Evolutionary conservation across 495 filamentous ascomycete genomes (phyloP), one percentile per base, ranked within the genome.

Genomic region (Evansstolkia leycettana): DNA sequence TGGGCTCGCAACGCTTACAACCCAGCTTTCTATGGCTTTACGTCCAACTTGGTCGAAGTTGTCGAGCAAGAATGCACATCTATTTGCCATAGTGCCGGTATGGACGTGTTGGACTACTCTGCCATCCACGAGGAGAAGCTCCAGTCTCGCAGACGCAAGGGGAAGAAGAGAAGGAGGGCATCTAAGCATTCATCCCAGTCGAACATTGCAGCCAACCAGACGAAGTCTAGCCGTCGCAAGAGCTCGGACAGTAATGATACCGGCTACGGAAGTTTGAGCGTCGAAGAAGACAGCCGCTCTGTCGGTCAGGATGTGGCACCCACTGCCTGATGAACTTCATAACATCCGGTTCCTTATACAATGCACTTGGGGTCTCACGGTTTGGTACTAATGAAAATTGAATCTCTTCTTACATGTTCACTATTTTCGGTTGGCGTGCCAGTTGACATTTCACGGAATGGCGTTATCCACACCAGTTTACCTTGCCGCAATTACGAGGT

Each of bases 61-160:
- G 54, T 67, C 15, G 62, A 65, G 17, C 52, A 55, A 3, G 60
- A 62, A 28, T 67, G 64, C 50, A 56, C 54, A 7, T 42, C 40
- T 1, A 36, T 64, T 0, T 67, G 64, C 40, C 37, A 47, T 11
- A 46, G 51, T 18, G 54, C 55, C n/a, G 61, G 58, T 1, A 42
- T 67, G n/a, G 51, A 61, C 15, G 44, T 67, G 11, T 41, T 51
- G 8, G 56, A 60, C 25, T 60, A 55, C 33, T 36, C 58, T 3
- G 2, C 6, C 6, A 7, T 18, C 7, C 32, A 18, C 5, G 14
- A 9, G 78, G 78, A 39, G 78, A 82, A 43, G 76, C 80, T 42
- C 67, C 70, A 0, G 66, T 72, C 9, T 82, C 78, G n/a, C 75
- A 78, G 1, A 62, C 62, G 23, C 72, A 77, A 6, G 80, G 82